Base-by-base conservation (phyloP, 331 rosid species). In the Malus hybrid region DNA sequence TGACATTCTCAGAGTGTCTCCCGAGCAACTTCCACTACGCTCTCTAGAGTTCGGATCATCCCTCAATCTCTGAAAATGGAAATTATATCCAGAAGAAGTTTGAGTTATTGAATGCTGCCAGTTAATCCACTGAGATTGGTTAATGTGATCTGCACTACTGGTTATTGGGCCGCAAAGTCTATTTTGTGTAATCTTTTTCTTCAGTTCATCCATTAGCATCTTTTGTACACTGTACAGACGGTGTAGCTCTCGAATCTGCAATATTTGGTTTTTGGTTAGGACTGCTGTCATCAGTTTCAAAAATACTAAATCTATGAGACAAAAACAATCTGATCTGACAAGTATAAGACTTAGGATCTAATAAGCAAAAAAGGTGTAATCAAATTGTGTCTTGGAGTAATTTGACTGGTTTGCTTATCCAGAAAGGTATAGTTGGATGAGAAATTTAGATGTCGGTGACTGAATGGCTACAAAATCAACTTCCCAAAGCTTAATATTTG, bases 171-270 rank as follows among this genome's bases (percentile, higher is more conserved):
- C 76, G 86, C 85, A 71, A 29, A 71, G 12, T 61, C 69, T 78
- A 69, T 80, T 84, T 74, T 84, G 85, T 58, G 79, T 84, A n/a
- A 46, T 75, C 73, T 88, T 87, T n/a, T 64, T 84, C 66, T 83
- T 84, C 63, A 85, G 68, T 52, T 92, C 97, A 30, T 79, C 90
- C 99, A 89, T 89, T 74, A 90, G 69, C 96, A 46, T 85, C 84
- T 87, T 95, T 75, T 95, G 99, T 72, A 89, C 92, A 19, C 73
- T 87, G 77, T 95, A 92, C 67, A 95, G 82, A 67, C 96, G 63
- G 76, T 95, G 99, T 52, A 95, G 96, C 71, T 95, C 99, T 73
- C 81, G 57, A 36, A 90, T 97, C 99, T 95, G 85, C 79, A 85
- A 77, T 78, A 42, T 70, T 78, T 70, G 60, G 74, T 77, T 65